A percentile compares a stretch with the other conserved stretches of the same genome.
phyloP scores from a whole-genome alignment of 2,329 filamentous ascomycete genomes.

The Penicillium sp. region DNA sequence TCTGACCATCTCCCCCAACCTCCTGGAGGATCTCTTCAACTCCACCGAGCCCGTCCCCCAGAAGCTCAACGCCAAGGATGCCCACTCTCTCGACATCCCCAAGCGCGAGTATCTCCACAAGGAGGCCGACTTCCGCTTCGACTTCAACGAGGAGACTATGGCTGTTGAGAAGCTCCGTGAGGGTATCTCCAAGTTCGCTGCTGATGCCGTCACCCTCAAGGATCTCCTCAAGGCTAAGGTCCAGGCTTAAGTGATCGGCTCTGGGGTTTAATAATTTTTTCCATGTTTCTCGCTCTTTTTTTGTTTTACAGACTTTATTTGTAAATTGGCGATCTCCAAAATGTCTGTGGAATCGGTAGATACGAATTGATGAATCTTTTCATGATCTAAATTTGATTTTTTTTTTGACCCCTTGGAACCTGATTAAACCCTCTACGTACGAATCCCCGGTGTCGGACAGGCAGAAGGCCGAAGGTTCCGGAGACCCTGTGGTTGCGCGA shows the following conservation, averaged over 20 bases:
- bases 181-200: conserved; percentile 99
- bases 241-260: conserved; percentile 36
- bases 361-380: conserved; percentile 28
- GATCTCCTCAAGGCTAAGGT: conserved; percentile 87
- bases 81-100: conserved; percentile 68
- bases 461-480: conserved; percentile 8
- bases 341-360: conserved; percentile 25
- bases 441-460: conserved; percentile 4
- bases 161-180: conserved; percentile 98
- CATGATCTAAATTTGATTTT: neutral
- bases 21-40: conserved; percentile 92
- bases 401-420: neutral
- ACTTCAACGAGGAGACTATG: conserved; percentile 99
- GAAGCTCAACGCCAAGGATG: conserved; percentile 78
- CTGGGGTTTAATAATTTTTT: neutral
- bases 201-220: conserved; percentile 93
- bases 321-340: conserved; percentile 28
- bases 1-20: conserved; percentile 94
- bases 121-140: conserved; percentile 91
- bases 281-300: conserved; percentile 4
- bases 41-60: conserved; percentile 76
- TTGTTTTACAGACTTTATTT: conserved; percentile 15
- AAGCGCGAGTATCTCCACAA: conserved; percentile 89
- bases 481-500: neutral
- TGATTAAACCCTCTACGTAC: neutral